A percentile compares a stretch with the other conserved stretches of the same genome.
Conservation (phyloP, 768 basidiomycete species). For the Xerocomellus intermedius region DNA sequence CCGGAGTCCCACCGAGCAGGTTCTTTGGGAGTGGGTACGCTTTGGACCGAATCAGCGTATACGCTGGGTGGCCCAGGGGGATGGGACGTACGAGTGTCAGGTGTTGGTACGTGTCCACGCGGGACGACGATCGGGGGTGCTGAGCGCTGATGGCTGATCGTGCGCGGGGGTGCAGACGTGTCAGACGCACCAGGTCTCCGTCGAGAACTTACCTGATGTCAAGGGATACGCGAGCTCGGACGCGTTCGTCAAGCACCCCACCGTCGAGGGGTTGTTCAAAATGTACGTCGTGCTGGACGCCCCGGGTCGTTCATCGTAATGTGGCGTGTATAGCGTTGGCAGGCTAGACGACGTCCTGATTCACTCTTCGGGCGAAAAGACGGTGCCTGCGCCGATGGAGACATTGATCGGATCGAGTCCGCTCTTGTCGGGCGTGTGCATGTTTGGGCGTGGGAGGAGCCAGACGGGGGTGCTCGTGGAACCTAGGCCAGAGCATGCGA, state of each 20-base stretch:
- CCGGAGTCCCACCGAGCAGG: conserved; percentile 17
- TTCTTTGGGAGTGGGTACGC: conserved; percentile 37
- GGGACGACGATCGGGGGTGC: too few species aligned
- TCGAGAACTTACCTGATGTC: neutral
- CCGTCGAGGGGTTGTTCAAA: neutral
- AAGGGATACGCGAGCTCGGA: neutral
- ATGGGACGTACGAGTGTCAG: conserved; percentile 40
- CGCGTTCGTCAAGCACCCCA: neutral
- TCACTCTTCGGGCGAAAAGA: conserved; percentile 26
- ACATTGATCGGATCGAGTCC: neutral
- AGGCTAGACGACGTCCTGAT: neutral
- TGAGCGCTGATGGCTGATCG: neutral
- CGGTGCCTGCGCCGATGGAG: conserved; percentile 24
- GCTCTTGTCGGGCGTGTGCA: neutral
- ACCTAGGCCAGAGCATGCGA: conserved; percentile 31
- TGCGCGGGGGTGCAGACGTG: neutral
- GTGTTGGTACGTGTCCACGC: conserved; percentile 29
- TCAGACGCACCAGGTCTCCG: neutral
- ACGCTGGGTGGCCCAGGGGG: conserved; percentile 37
- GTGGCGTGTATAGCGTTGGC: neutral
- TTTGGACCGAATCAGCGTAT: conserved; percentile 23
- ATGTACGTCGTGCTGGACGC: neutral
- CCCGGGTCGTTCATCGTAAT: neutral
- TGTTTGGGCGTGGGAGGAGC: neutral
- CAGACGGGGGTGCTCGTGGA: conserved; percentile 32